These are phyloP conservation scores for Venturia pyrina DNA, from an alignment of 2,329 filamentous ascomycete species.

Conservation along the genomic window DNA sequence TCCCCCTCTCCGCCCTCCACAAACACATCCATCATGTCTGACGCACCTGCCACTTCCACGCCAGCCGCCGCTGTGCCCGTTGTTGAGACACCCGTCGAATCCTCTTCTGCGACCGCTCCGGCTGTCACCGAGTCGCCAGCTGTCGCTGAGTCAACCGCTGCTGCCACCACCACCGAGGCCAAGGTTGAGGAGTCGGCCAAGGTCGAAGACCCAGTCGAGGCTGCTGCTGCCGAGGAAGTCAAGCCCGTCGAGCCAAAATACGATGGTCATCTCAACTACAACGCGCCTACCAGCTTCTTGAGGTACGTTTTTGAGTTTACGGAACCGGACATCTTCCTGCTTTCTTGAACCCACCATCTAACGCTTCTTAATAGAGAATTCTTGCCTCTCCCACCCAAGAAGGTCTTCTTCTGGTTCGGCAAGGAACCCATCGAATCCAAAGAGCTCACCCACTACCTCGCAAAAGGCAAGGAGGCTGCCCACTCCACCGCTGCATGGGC, in stretches of 20 bases:
- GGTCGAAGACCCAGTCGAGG: slow-evolving; percentile 13
- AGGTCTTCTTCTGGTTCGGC: slow-evolving; percentile 70
- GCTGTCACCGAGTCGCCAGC: slow-evolving; percentile 5
- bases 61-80: slow-evolving; percentile 1
- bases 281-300: slow-evolving; percentile 59
- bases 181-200: slow-evolving; percentile 2
- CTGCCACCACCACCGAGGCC: slow-evolving; percentile 25
- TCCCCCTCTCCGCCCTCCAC: background rate
- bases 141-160: slow-evolving; percentile 16
- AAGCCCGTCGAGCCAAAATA: slow-evolving; percentile 54
- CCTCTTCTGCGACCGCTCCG: slow-evolving; percentile 10
- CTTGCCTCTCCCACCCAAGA: slow-evolving; percentile 27
- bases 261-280: slow-evolving; percentile 82
- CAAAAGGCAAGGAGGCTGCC: slow-evolving; percentile 74
- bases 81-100: slow-evolving; percentile 9
- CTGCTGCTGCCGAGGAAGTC: slow-evolving; percentile 7
- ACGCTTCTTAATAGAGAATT: background rate
- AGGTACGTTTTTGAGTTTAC: slow-evolving; percentile 8
- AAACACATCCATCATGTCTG: slow-evolving; percentile 6
- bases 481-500: slow-evolving; percentile 80
- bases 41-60: background rate
- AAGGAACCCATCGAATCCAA: slow-evolving; percentile 64
- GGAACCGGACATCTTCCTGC: background rate
- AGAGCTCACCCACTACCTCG: slow-evolving; percentile 66
- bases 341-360: background rate